Percentiles rank a stretch among this genome's conserved stretches.
Evolutionary conservation across 371 early-diverging fungal species (phyloP).

Genomic region (Apophysomyces ossiformis): DNA sequence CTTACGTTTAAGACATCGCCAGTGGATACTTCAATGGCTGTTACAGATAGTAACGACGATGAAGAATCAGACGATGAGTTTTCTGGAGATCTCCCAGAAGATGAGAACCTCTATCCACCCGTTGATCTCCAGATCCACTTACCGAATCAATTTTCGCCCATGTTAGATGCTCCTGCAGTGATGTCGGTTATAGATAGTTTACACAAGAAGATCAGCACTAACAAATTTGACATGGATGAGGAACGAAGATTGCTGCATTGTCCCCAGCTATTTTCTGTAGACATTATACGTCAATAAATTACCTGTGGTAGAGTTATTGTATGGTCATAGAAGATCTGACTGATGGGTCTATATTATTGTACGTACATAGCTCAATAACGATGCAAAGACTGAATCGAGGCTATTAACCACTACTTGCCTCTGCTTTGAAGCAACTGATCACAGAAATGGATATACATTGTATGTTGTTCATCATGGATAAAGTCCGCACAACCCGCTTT

Average conservation of each 20-base stretch:
- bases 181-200: slow-evolving; percentile 73
- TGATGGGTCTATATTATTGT: too few relatives aligned
- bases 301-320: background rate
- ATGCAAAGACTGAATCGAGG: too few relatives aligned
- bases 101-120: slow-evolving; percentile 18
- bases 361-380: too few relatives aligned
- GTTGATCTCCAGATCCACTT: slow-evolving; percentile 19
- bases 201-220: slow-evolving; percentile 82
- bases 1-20: slow-evolving; percentile 10
- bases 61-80: slow-evolving; percentile 14
- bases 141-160: slow-evolving; percentile 11
- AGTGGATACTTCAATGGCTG: background rate
- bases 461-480: too few relatives aligned
- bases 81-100: slow-evolving; percentile 32
- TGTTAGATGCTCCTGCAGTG: slow-evolving; percentile 25
- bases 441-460: too few relatives aligned
- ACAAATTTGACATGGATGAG: slow-evolving; percentile 37
- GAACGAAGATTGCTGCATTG: slow-evolving; percentile 9
- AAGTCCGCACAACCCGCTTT: too few relatives aligned
- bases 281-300: slow-evolving; percentile 13
- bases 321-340: too few relatives aligned
- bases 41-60: background rate
- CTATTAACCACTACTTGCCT: too few relatives aligned
- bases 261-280: slow-evolving; percentile 21
- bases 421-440: too few relatives aligned